Conservation (phyloP, 2,329 filamentous ascomycete species). For the Aspergillus fumigatus region DNA sequence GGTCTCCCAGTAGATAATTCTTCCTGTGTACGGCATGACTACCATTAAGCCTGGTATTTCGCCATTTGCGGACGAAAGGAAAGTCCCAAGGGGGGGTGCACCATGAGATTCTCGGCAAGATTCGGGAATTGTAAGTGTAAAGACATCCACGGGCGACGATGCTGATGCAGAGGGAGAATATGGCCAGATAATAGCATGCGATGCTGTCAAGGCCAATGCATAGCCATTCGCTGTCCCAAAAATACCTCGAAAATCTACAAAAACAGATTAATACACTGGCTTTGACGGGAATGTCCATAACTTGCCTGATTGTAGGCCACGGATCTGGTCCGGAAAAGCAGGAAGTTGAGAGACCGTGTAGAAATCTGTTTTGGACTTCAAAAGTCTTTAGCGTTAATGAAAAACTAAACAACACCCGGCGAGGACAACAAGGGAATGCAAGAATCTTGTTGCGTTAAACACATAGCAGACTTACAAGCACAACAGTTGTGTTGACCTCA, state of each 20-base stretch:
- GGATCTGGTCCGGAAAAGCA: conserved; percentile 72
- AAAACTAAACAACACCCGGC: background rate
- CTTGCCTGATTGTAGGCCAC: conserved; percentile 62
- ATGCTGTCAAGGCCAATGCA: conserved; percentile 73
- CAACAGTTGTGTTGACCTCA: conserved; percentile 29
- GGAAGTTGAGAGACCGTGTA: conserved; percentile 83
- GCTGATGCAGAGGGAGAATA: conserved; percentile 55
- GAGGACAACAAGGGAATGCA: background rate
- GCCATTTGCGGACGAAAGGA: conserved; percentile 75
- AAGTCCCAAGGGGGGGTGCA: conserved; percentile 72
- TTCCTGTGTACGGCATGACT: conserved; percentile 76
- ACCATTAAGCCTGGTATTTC: conserved; percentile 82
- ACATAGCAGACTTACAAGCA: conserved; percentile 27
- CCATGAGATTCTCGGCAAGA: conserved; percentile 63
- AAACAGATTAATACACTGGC: conserved; percentile 12
- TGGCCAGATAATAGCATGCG: conserved; percentile 84
- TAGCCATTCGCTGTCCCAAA: conserved; percentile 64
- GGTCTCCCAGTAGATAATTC: conserved; percentile 91
- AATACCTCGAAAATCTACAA: conserved; percentile 60
- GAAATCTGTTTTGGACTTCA: conserved; percentile 73
- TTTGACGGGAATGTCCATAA: conserved; percentile 1
- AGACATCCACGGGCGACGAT: conserved; percentile 55
- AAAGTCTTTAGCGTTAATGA: conserved; percentile 8
- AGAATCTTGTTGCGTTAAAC: background rate
- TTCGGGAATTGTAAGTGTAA: conserved; percentile 74